phyloP scores from a whole-genome alignment of 2,329 filamentous ascomycete species.

The Chaetothyriales sp. region DNA sequence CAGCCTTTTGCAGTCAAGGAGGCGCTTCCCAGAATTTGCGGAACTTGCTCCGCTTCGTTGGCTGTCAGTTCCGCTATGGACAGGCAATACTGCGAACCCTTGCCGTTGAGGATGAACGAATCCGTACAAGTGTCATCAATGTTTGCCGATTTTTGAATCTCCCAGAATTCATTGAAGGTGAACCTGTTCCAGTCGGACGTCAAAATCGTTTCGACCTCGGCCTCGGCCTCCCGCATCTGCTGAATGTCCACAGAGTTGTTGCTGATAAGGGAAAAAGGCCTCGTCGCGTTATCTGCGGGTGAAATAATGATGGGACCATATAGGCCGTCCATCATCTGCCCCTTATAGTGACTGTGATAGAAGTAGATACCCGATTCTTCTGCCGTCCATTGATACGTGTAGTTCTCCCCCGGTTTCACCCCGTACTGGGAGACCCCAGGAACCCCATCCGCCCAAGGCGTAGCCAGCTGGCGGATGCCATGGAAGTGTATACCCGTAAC shows the following conservation, averaged over 20 bases:
- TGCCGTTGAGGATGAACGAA: slow-evolving; percentile 49
- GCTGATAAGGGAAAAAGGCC: slow-evolving; percentile 40
- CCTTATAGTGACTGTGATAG: slow-evolving; percentile 56
- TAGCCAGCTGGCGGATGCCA: slow-evolving; percentile 63
- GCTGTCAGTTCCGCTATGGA: slow-evolving; percentile 31
- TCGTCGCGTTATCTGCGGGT: slow-evolving; percentile 22
- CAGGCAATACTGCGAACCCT: slow-evolving; percentile 42
- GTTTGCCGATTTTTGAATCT: slow-evolving; percentile 20
- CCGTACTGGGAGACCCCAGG: slow-evolving; percentile 54
- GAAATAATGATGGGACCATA: slow-evolving; percentile 53
- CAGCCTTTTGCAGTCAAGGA: slow-evolving; percentile 22
- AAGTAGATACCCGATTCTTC: slow-evolving; percentile 44
- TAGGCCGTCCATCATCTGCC: slow-evolving; percentile 55
- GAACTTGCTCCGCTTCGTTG: slow-evolving; percentile 23
- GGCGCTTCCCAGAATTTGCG: slow-evolving; percentile 19
- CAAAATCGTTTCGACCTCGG: slow-evolving; percentile 34
- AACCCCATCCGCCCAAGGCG: slow-evolving; percentile 61
- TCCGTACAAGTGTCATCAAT: slow-evolving; percentile 43
- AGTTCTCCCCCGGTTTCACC: slow-evolving; percentile 48
- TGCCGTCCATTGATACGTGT: slow-evolving; percentile 45
- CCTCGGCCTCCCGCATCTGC: slow-evolving; percentile 39
- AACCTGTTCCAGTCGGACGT: slow-evolving; percentile 45
- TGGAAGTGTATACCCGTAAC: slow-evolving; percentile 61
- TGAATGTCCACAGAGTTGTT: slow-evolving; percentile 26
- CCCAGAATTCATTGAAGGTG: slow-evolving; percentile 35